These are phyloP conservation scores for Cryomyces minteri DNA, from an alignment of 495 filamentous ascomycete genomes.

Conservation along the genomic window DNA sequence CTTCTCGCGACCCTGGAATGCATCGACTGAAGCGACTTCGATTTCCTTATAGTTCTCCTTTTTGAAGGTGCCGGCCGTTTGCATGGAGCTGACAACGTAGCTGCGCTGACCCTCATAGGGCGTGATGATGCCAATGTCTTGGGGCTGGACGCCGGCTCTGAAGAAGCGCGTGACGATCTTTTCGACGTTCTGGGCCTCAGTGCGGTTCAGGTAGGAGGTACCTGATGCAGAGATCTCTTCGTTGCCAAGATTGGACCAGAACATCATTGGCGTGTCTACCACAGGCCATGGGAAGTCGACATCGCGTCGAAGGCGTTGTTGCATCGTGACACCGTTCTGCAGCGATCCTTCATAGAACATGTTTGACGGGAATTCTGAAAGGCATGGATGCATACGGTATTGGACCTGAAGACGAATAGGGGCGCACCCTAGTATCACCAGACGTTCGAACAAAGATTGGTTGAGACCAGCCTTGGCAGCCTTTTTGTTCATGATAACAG, in stretches of 20 bases:
- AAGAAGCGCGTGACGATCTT: slow-evolving; percentile 98
- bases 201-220: slow-evolving; percentile 95
- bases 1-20: slow-evolving; percentile 98
- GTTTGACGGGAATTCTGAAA: slow-evolving; percentile 96
- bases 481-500: slow-evolving; percentile 99
- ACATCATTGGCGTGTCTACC: slow-evolving; percentile 94
- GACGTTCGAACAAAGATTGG: slow-evolving; percentile 91
- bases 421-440: slow-evolving; percentile 81
- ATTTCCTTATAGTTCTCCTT: slow-evolving; percentile 99
- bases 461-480: slow-evolving; percentile 94
- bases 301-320: slow-evolving; percentile 73
- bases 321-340: slow-evolving; percentile 89
- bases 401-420: slow-evolving; percentile 93
- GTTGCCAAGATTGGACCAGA: slow-evolving; percentile 96
- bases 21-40: slow-evolving; percentile 94
- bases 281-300: slow-evolving; percentile 99
- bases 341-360: slow-evolving; percentile 99
- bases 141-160: slow-evolving; percentile 90
- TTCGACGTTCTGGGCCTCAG: slow-evolving; percentile 91
- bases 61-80: slow-evolving; percentile 88
- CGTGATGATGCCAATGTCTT: slow-evolving; percentile 92
- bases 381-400: slow-evolving; percentile 97
- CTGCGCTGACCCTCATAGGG: slow-evolving; percentile 99
- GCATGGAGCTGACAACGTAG: slow-evolving; percentile 98
- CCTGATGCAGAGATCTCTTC: slow-evolving; percentile 97